A percentile compares a stretch with the other conserved stretches of the same genome.
phyloP scores from a whole-genome alignment of 345 rosid genomes.

The Aquilaria yunnanensis region DNA sequence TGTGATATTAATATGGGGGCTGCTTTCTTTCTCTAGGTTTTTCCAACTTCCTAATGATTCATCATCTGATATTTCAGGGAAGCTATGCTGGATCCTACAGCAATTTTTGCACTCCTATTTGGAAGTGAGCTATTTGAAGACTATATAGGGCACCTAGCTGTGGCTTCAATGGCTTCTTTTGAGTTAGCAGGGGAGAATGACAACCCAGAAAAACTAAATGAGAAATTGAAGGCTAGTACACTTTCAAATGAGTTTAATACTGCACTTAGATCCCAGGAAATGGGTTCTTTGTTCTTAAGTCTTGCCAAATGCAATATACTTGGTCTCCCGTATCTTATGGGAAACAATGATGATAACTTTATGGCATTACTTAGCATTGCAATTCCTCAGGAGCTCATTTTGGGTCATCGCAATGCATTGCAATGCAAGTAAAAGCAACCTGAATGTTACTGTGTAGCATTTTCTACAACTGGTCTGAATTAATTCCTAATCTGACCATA shows the following conservation, averaged over 20 bases:
- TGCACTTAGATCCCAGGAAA: too few relatives aligned
- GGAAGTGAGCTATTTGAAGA: conserved; percentile 96
- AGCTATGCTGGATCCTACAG: conserved; percentile 76
- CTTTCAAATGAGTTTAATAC: background rate
- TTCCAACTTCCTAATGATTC: background rate
- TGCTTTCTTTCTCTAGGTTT: background rate
- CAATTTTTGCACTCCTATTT: conserved; percentile 87
- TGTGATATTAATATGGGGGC: background rate
- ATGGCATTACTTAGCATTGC: too few relatives aligned
- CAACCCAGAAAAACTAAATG: conserved; percentile 58
- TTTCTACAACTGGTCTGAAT: too few relatives aligned
- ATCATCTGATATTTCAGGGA: conserved; percentile 40
- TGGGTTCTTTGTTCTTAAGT: too few relatives aligned
- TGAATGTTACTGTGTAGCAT: too few relatives aligned
- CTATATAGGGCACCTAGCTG: conserved; percentile 85
- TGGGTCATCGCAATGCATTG: too few relatives aligned
- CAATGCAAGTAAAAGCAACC: too few relatives aligned
- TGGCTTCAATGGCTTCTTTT: conserved; percentile 84
- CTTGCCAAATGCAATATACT: too few relatives aligned
- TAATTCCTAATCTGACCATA: too few relatives aligned
- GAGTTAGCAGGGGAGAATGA: conserved; percentile 46
- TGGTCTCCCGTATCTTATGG: too few relatives aligned
- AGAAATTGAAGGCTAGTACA: conserved; percentile 60
- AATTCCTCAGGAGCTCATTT: too few relatives aligned
- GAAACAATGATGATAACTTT: too few relatives aligned